Conservation (phyloP, 108 stramenopile species). For the Skeletonema tropicum region DNA sequence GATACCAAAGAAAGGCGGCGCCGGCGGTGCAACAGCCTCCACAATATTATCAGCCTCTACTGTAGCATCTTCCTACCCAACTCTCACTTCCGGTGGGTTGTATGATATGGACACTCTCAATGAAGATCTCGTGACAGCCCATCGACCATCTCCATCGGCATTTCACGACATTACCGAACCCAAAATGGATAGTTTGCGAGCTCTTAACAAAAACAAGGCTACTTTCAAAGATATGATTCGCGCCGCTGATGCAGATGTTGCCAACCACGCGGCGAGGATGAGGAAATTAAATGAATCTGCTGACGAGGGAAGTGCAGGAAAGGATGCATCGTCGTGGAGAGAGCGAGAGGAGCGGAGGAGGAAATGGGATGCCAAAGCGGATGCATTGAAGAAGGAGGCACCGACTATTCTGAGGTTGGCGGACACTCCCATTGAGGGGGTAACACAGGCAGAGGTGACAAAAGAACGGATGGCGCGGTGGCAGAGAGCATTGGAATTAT, state of each 20-base stretch:
- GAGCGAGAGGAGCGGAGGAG: conserved; percentile 31
- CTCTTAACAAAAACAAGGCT: conserved; percentile 32
- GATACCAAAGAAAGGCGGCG: background rate
- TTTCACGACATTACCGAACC: conserved; percentile 22
- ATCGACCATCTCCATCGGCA: conserved; percentile 20
- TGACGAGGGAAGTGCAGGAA: background rate
- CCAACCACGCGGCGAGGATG: conserved; percentile 36
- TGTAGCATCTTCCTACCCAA: background rate
- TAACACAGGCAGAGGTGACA: conserved; percentile 58
- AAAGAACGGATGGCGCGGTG: conserved; percentile 67
- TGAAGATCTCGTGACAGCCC: conserved; percentile 23
- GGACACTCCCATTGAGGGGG: conserved; percentile 39
- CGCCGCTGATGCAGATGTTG: conserved; percentile 44
- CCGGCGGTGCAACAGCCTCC: conserved; percentile 1
- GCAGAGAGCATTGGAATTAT: conserved; percentile 83
- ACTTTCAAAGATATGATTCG: conserved; percentile 42
- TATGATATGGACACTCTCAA: conserved; percentile 47
- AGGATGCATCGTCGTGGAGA: conserved; percentile 19
- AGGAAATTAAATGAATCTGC: conserved; percentile 11
- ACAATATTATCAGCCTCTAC: background rate
- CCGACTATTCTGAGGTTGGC: conserved; percentile 19
- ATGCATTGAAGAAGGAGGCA: conserved; percentile 35
- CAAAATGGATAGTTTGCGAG: conserved; percentile 33
- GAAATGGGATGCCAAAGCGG: conserved; percentile 38
- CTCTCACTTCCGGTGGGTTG: conserved; percentile 18